Evolutionary conservation across 805 yeast species (phyloP).

Genomic region (Cyberlindnera lachancei): DNA sequence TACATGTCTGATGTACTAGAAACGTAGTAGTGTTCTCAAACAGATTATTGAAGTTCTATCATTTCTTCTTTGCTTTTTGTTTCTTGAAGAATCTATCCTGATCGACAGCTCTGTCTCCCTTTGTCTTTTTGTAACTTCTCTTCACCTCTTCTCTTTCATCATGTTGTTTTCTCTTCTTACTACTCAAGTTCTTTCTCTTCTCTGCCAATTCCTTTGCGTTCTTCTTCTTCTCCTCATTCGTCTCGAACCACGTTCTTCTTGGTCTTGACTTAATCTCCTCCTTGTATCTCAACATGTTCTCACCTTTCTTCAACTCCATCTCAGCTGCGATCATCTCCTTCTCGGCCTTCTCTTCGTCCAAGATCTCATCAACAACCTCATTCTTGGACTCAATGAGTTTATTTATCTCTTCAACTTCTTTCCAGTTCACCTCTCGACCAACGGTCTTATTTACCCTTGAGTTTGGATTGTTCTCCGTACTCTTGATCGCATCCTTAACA

Average conservation of each 20-base stretch:
- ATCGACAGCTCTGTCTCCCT: constrained; percentile 53
- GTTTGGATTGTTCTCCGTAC: constrained; percentile 39
- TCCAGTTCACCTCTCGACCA: constrained; percentile 93
- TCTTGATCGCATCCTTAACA: constrained; percentile 83
- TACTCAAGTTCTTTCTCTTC: constrained; percentile 37
- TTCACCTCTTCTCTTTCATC: constrained; percentile 48
- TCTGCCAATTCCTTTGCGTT: constrained; percentile 26
- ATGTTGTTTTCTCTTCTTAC: constrained; percentile 63
- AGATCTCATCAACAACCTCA: constrained; percentile 62
- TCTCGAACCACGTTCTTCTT: constrained; percentile 94
- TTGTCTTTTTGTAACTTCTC: constrained; percentile 75
- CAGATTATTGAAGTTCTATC: too few species aligned
- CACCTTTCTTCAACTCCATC: constrained; percentile 81
- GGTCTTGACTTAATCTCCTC: constrained; percentile 86
- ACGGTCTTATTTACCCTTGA: constrained; percentile 51
- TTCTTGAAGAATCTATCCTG: constrained; percentile 31
- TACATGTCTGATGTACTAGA: too few species aligned
- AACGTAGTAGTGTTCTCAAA: too few species aligned
- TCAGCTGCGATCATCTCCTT: constrained; percentile 86
- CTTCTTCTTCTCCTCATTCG: constrained; percentile 35
- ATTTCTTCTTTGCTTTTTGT: constrained; percentile 16
- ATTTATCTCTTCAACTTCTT: constrained; percentile 63
- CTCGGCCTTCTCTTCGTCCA: constrained; percentile 82
- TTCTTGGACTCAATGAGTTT: constrained; percentile 52
- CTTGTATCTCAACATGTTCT: constrained; percentile 71